These are phyloP conservation scores for Geoglossum cookeanum DNA, from an alignment of 2,329 filamentous ascomycete genomes.

Conservation along the genomic window DNA sequence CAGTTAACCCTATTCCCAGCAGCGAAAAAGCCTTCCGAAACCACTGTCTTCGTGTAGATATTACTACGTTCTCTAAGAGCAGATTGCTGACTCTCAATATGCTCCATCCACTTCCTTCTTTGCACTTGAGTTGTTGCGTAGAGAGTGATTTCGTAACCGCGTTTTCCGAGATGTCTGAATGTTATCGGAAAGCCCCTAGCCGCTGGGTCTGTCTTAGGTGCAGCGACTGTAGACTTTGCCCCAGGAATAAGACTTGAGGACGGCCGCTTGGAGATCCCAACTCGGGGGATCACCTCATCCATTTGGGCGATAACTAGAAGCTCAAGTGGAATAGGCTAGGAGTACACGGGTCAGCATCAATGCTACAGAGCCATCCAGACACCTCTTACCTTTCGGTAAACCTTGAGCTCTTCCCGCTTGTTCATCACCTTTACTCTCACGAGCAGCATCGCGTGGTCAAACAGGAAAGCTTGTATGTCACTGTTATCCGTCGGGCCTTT, in stretches of 20 bases:
- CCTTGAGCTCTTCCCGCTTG: constrained; percentile 85
- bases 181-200: constrained; percentile 75
- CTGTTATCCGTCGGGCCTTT: constrained; percentile 74
- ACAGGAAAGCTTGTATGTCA: constrained; percentile 87
- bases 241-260: constrained; percentile 65
- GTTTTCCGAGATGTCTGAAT: constrained; percentile 88
- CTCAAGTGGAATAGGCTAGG: constrained; percentile 75
- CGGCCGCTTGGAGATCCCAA: constrained; percentile 65
- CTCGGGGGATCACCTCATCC: constrained; percentile 78
- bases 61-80: constrained; percentile 59
- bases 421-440: constrained; percentile 82
- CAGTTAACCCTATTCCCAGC: constrained; percentile 81
- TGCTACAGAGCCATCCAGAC: not conserved
- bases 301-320: constrained; percentile 87
- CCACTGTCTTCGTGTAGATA: constrained; percentile 46
- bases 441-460: constrained; percentile 85
- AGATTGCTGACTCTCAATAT: constrained; percentile 79
- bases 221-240: constrained; percentile 31
- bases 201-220: constrained; percentile 23
- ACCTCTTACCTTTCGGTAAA: constrained; percentile 53
- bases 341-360: not conserved
- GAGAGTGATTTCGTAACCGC: constrained; percentile 79
- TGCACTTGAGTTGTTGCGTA: constrained; percentile 73
- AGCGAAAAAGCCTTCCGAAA: constrained; percentile 81
- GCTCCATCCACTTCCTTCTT: constrained; percentile 91